Conservation (phyloP, 2,329 filamentous ascomycete species). For the Zymoseptoria pseudotritici region DNA sequence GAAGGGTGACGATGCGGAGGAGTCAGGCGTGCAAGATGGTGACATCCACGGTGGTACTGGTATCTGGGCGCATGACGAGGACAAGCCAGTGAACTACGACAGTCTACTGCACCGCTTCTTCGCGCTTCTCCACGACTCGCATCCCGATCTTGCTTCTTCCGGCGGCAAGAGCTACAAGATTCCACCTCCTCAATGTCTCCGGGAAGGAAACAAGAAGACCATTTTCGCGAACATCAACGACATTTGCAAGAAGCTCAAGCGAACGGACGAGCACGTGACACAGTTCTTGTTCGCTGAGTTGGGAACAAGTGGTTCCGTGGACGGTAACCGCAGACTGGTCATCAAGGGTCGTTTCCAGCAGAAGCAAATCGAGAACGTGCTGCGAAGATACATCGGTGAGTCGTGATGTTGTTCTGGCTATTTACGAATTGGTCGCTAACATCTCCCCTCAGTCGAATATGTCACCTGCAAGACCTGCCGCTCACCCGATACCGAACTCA, state of each 20-base stretch:
- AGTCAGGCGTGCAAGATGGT: conserved; percentile 49
- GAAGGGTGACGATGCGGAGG: conserved; percentile 20
- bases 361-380: conserved; percentile 96
- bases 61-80: conserved; percentile 79
- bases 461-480: conserved; percentile 99
- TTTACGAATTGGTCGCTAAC: conserved; percentile 17
- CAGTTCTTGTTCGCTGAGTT: conserved; percentile 96
- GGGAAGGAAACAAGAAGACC: conserved; percentile 99
- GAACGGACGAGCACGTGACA: conserved; percentile 85
- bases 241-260: conserved; percentile 99
- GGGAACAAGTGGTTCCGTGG: conserved; percentile 92
- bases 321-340: conserved; percentile 84
- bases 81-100: conserved; percentile 71
- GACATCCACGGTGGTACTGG: conserved; percentile 84
- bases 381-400: conserved; percentile 89
- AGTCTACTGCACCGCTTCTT: conserved; percentile 89
- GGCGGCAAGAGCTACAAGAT: conserved; percentile 94
- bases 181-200: conserved; percentile 92
- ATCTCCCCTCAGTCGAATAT: conserved; percentile 63
- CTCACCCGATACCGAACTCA: conserved; percentile 88
- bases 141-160: conserved; percentile 79
- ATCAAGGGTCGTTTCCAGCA: conserved; percentile 99
- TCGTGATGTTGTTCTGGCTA: background rate
- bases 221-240: conserved; percentile 99
- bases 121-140: conserved; percentile 85